phyloP scores from a whole-genome alignment of 2,329 filamentous ascomycete genomes.

The Fusarium xylarioides region DNA sequence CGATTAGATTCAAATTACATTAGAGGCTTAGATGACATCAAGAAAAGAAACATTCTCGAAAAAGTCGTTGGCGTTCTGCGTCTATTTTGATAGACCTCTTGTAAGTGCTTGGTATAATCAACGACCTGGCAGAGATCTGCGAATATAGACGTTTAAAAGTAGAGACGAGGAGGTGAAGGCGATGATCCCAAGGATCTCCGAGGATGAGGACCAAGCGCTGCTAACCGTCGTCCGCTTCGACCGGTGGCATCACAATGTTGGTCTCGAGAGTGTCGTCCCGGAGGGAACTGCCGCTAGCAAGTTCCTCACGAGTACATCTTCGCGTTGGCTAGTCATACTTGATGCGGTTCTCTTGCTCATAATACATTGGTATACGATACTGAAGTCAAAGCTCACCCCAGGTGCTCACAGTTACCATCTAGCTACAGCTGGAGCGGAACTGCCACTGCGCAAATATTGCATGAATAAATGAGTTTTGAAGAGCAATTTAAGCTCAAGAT shows the following conservation, averaged over 20 bases:
- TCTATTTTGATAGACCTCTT: background rate
- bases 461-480: accelerated
- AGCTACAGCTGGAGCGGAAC: no score
- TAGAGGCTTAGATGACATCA: accelerated
- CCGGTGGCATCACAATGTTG: conserved; percentile 39
- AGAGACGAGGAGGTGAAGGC: background rate
- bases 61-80: background rate
- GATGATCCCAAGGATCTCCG: background rate
- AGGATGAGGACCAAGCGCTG: background rate
- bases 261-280: conserved; percentile 31
- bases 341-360: no score
- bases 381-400: no score
- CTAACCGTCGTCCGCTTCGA: background rate
- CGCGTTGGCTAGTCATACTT: no score
- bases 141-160: background rate
- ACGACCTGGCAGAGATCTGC: background rate
- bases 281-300: conserved; percentile 7
- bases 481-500: no score
- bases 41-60: background rate
- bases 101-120: no score
- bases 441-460: no score
- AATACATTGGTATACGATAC: no score
- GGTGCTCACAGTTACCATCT: no score
- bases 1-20: accelerated
- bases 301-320: no score